These are phyloP conservation scores for Kwoniella sp. DNA, from an alignment of 768 basidiomycete species.

Conservation along the genomic window DNA sequence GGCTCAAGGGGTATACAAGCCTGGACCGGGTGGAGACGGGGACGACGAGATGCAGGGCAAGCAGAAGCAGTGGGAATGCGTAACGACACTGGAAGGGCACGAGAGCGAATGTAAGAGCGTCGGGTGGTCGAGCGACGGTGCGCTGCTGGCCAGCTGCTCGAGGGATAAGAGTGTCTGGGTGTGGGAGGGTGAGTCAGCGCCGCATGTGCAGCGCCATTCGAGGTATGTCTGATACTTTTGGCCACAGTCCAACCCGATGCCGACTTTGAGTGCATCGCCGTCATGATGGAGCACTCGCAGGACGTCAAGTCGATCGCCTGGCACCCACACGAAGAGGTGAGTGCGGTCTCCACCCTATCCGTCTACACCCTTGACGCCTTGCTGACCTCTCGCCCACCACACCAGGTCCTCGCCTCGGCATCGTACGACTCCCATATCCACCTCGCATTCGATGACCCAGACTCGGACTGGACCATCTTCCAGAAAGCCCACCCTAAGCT, in stretches of 20 bases:
- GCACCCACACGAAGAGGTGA: slow-evolving; percentile 92
- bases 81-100: slow-evolving; percentile 82
- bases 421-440: slow-evolving; percentile 97
- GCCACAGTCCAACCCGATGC: slow-evolving; percentile 74
- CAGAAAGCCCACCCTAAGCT: slow-evolving; percentile 58
- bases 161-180: slow-evolving; percentile 98
- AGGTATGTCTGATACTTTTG: too few species aligned
- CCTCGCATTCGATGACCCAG: slow-evolving; percentile 85
- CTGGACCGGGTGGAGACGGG: slow-evolving; percentile 58
- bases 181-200: slow-evolving; percentile 73
- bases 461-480: slow-evolving; percentile 90
- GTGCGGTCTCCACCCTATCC: slow-evolving; percentile 15
- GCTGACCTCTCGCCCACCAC: not conserved
- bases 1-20: slow-evolving; percentile 29
- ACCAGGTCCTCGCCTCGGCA: slow-evolving; percentile 85
- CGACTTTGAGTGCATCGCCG: slow-evolving; percentile 91
- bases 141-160: slow-evolving; percentile 84
- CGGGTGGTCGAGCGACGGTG: slow-evolving; percentile 70
- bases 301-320: slow-evolving; percentile 93
- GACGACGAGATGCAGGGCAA: slow-evolving; percentile 66
- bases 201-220: not conserved
- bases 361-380: too few species aligned
- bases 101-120: slow-evolving; percentile 94
- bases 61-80: slow-evolving; percentile 86
- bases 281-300: slow-evolving; percentile 93